Evolutionary conservation across 164 flowering plant genomes (phyloP).

Genomic region (Warburgia ugandensis): DNA sequence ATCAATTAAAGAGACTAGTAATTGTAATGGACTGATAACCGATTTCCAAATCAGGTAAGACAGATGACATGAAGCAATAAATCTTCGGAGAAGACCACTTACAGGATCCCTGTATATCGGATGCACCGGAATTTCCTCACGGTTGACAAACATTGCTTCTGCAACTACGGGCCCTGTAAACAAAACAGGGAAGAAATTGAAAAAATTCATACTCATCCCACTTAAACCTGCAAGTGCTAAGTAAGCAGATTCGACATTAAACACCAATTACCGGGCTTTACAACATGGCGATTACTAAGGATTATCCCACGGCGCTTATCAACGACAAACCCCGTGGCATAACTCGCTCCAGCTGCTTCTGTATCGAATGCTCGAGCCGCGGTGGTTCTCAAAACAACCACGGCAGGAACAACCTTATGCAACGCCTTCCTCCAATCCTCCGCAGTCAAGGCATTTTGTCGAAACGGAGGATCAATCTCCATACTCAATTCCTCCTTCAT

Average conservation of each 20-base stretch:
- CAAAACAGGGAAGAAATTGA: neutral
- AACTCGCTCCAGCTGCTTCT: slow-evolving; percentile 76
- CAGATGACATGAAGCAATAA: too few relatives aligned
- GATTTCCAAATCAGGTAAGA: too few relatives aligned
- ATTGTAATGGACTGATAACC: too few relatives aligned
- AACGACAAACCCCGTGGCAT: slow-evolving; percentile 91
- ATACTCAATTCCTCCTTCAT: slow-evolving; percentile 63
- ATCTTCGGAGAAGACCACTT: too few relatives aligned
- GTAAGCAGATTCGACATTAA: neutral
- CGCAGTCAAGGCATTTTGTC: slow-evolving; percentile 54
- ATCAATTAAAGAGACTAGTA: too few relatives aligned
- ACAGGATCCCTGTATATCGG: slow-evolving; percentile 93
- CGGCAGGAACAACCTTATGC: slow-evolving; percentile 82
- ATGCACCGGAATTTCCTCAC: slow-evolving; percentile 78
- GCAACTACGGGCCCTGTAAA: slow-evolving; percentile 54
- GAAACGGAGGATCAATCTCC: slow-evolving; percentile 80
- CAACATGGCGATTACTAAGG: slow-evolving; percentile 97
- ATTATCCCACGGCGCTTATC: slow-evolving; percentile 85
- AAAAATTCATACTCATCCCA: too few relatives aligned
- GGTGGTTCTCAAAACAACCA: slow-evolving; percentile 81
- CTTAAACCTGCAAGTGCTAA: neutral
- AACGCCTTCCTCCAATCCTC: slow-evolving; percentile 93
- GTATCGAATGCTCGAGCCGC: slow-evolving; percentile 91
- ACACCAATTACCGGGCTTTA: slow-evolving; percentile 59
- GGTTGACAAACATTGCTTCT: slow-evolving; percentile 89